Percentiles rank a stretch among this genome's conserved stretches.
phyloP scores from a whole-genome alignment of 192 early-diverging fungal species.

The Linnemannia hyalina region DNA sequence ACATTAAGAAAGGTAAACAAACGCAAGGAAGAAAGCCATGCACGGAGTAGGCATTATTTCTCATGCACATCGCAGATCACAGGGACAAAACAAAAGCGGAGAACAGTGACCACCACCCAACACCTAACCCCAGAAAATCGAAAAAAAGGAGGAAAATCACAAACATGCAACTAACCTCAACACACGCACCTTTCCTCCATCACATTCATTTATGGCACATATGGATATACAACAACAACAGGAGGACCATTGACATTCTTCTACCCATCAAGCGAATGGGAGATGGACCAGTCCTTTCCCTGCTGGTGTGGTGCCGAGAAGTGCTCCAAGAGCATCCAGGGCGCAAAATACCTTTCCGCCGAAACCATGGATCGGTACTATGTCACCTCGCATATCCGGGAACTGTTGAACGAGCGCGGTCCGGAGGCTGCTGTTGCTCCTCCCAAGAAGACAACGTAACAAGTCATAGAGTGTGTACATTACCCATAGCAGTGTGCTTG shows the following conservation, averaged over 20 bases:
- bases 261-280: slow-evolving; percentile 73
- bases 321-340: slow-evolving; percentile 62
- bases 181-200: neutral
- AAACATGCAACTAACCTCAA: neutral
- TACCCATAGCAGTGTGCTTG: too few relatives aligned
- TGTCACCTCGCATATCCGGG: slow-evolving; percentile 58
- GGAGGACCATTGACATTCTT: slow-evolving; percentile 65
- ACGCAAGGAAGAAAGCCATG: neutral
- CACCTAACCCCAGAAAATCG: too few relatives aligned
- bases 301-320: slow-evolving; percentile 65
- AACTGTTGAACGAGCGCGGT: slow-evolving; percentile 37
- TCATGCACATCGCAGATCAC: too few relatives aligned
- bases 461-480: too few relatives aligned
- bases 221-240: neutral
- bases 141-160: too few relatives aligned
- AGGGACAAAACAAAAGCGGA: too few relatives aligned
- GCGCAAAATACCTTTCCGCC: slow-evolving; percentile 56
- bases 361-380: slow-evolving; percentile 52
- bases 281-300: slow-evolving; percentile 70
- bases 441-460: neutral
- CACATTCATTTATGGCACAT: neutral
- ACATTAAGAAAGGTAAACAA: slow-evolving; percentile 50
- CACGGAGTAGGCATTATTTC: neutral
- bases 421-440: neutral
- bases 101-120: too few relatives aligned